Base-by-base conservation (phyloP, 129 eudicot species). In the Rutidosis leptorrhynchoides region DNA sequence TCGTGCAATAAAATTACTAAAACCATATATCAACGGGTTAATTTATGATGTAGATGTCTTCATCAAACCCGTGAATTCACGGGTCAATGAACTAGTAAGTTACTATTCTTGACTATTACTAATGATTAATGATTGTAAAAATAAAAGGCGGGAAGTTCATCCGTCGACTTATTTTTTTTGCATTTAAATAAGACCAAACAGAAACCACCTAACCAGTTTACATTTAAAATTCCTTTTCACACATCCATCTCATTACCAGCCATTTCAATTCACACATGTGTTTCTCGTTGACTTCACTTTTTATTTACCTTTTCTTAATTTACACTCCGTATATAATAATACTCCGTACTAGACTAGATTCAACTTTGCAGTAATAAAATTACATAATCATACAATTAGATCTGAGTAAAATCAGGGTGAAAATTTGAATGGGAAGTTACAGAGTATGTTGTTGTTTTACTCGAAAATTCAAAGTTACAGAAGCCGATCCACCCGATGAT, bases 391-490 rank as follows among this genome's bases (percentile, higher is more conserved):
- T 2, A 2, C 3, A 12, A 11, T 11, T 40, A 40, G 46, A 40
- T 40, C 46, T 40, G 46, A 37, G 15, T 11, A 11, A 40, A 12
- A 2, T 11, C 11, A 12, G n/a, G 5, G 4, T 4, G 10, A 48
- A 48, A n/a, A 48, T 17, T 15, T 15, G 9, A 1, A 78, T 90
- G 95, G 95, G 95, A 66, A 90, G 85, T 68, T 91, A 82, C 71
- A 87, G 95, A 70, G 76, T 91, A 6, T 91, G 97, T 40, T 71
- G 85, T 22, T 91, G 94, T 52, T 91, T 87, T 60, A 87, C 86
- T 3, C 68, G 97, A 59, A 83, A 76, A 67, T 91, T 91, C 69
- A 54, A 81, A 30, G 81, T 79, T 27, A 66, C 77, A 21, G 97
- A 81, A 64, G 88, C 84, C 27, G 87, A 74, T 62, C 81, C 90